These are phyloP conservation scores for Nitzschia inconspicua DNA, from an alignment of 108 stramenopile genomes.

Conservation along the genomic window DNA sequence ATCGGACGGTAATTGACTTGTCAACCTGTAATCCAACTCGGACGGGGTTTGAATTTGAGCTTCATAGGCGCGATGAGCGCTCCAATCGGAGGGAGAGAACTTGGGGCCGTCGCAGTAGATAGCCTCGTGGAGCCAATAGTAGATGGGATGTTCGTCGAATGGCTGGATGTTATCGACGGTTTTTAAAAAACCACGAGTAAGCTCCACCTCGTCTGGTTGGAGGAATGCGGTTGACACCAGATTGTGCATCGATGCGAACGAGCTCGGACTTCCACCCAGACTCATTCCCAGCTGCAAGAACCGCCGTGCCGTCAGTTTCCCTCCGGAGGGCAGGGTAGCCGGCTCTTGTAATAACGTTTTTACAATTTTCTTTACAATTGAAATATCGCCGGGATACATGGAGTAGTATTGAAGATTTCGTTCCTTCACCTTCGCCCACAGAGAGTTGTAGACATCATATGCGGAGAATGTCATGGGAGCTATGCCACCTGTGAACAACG, in stretches of 20 bases:
- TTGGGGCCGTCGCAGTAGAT: slow-evolving; percentile 81
- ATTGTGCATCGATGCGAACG: slow-evolving; percentile 81
- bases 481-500: slow-evolving; percentile 89
- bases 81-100: slow-evolving; percentile 43
- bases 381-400: slow-evolving; percentile 86
- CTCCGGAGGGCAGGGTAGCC: slow-evolving; percentile 69
- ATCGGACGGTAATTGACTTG: slow-evolving; percentile 18
- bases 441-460: slow-evolving; percentile 58
- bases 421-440: slow-evolving; percentile 78
- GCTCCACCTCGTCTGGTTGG: slow-evolving; percentile 30
- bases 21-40: slow-evolving; percentile 59
- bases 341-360: slow-evolving; percentile 29
- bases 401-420: slow-evolving; percentile 81
- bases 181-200: slow-evolving; percentile 71
- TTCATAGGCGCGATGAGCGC: slow-evolving; percentile 43
- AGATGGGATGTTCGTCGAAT: slow-evolving; percentile 92
- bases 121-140: slow-evolving; percentile 89
- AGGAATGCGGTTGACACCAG: slow-evolving; percentile 78
- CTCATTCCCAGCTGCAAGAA: slow-evolving; percentile 86
- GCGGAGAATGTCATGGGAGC: slow-evolving; percentile 80
- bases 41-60: slow-evolving; percentile 13
- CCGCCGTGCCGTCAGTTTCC: slow-evolving; percentile 80
- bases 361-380: slow-evolving; percentile 74
- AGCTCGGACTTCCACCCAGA: slow-evolving; percentile 69
- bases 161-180: slow-evolving; percentile 72